phyloP scores from a whole-genome alignment of 2,329 filamentous ascomycete species.

The Orbilia javanica region DNA sequence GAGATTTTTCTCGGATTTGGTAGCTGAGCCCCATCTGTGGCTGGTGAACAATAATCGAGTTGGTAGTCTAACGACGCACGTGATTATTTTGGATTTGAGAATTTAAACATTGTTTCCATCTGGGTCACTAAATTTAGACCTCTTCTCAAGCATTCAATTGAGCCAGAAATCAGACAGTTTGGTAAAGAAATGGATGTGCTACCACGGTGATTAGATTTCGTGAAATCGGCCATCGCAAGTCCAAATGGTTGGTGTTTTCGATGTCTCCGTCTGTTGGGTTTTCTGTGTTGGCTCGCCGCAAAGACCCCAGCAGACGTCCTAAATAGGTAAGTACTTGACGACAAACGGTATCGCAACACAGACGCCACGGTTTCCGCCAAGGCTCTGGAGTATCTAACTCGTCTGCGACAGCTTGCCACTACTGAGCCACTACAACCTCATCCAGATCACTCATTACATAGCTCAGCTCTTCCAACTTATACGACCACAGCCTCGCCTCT shows the following conservation, averaged over 20 bases:
- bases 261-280: too few relatives aligned
- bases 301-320: neutral
- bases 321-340: neutral
- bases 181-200: neutral
- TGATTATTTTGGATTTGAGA: neutral
- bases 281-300: neutral
- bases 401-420: slow-evolving; percentile 24
- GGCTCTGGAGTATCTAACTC: neutral
- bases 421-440: slow-evolving; percentile 4
- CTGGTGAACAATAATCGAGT: neutral
- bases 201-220: neutral
- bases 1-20: slow-evolving; percentile 38
- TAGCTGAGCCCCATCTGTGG: slow-evolving; percentile 14
- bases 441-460: neutral
- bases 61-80: neutral
- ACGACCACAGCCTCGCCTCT: neutral
- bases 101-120: neutral
- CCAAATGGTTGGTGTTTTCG: neutral
- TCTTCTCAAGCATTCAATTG: neutral
- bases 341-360: slow-evolving; percentile 3
- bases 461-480: neutral
- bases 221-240: neutral
- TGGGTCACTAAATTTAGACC: neutral
- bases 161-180: neutral
- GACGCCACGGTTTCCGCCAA: neutral